phyloP scores from a whole-genome alignment of 2,329 filamentous ascomycete genomes.

The Rosellinia necatrix region DNA sequence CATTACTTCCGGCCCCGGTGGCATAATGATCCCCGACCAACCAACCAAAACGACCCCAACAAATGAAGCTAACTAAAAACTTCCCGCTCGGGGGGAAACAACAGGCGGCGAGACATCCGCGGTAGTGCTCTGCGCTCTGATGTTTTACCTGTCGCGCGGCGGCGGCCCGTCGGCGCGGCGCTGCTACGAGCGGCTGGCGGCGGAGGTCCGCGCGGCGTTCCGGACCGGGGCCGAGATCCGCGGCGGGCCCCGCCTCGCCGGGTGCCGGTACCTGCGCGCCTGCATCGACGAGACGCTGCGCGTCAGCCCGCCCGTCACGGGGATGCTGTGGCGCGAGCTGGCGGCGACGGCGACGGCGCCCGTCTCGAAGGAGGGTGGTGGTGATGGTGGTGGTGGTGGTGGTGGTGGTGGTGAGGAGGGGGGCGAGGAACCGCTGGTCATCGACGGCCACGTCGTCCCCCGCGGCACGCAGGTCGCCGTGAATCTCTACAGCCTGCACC shows the following conservation, averaged over 20 bases:
- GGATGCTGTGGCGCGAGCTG: conserved; percentile 4
- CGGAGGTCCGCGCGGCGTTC: background rate
- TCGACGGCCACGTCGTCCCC: conserved; percentile 17
- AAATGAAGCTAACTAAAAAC: too few species aligned
- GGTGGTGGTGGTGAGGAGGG: too few species aligned
- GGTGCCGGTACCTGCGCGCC: conserved; percentile 7
- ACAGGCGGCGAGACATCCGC: background rate
- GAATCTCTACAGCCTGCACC: conserved; percentile 13
- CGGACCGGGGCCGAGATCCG: background rate
- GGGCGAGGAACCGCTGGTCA: conserved; percentile 5
- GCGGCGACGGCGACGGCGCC: background rate
- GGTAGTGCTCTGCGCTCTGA: background rate
- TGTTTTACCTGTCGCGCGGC: background rate
- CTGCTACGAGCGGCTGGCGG: background rate
- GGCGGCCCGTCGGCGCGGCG: too few species aligned
- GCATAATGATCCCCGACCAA: background rate
- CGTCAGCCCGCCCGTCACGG: background rate
- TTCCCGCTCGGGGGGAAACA: too few species aligned
- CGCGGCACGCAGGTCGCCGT: conserved; percentile 3
- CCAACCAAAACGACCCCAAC: background rate
- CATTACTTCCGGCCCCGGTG: too few species aligned
- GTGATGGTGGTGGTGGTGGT: too few species aligned
- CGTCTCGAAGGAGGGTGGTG: too few species aligned
- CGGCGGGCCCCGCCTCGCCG: background rate
- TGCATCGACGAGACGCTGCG: conserved; percentile 14